phyloP scores from a whole-genome alignment of 2,329 filamentous ascomycete species.

The Fusarium beomiforme region DNA sequence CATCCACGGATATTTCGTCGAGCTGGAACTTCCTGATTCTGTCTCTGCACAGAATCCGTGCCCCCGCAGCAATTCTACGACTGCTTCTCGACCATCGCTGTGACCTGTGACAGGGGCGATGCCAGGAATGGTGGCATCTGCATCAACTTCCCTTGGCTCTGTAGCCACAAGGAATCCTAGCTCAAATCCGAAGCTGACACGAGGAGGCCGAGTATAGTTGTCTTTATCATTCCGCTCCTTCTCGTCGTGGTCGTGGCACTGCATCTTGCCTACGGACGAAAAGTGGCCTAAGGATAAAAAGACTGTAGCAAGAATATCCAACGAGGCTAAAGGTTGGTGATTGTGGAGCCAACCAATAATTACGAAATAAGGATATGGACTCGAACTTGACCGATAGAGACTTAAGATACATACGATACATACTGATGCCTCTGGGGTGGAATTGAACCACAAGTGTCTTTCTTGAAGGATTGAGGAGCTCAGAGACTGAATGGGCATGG shows the following conservation, averaged over 20 bases:
- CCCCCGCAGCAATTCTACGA: neutral
- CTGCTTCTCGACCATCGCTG: neutral
- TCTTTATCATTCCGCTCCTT: neutral
- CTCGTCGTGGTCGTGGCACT: neutral
- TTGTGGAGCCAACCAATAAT: too few species aligned
- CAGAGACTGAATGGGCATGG: neutral
- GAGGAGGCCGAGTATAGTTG: conserved; percentile 22
- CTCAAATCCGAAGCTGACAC: conserved; percentile 36
- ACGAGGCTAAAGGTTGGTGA: too few species aligned
- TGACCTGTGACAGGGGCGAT: neutral
- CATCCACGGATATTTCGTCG: conserved; percentile 5
- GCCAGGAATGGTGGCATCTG: conserved; percentile 5
- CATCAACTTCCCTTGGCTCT: neutral
- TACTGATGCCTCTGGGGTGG: neutral
- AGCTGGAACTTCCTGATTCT: neutral
- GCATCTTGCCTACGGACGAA: too few species aligned
- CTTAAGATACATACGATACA: too few species aligned
- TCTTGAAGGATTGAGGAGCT: neutral
- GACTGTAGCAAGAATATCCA: too few species aligned
- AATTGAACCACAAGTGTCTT: neutral
- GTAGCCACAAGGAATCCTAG: conserved; percentile 30
- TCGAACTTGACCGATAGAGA: too few species aligned
- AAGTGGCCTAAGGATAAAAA: too few species aligned
- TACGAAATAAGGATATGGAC: too few species aligned
- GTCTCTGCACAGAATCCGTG: neutral